A percentile compares a stretch with the other conserved stretches of the same genome.
Conservation (phyloP, 495 filamentous ascomycete species). For the Melanomma pulvis-pyrius region DNA sequence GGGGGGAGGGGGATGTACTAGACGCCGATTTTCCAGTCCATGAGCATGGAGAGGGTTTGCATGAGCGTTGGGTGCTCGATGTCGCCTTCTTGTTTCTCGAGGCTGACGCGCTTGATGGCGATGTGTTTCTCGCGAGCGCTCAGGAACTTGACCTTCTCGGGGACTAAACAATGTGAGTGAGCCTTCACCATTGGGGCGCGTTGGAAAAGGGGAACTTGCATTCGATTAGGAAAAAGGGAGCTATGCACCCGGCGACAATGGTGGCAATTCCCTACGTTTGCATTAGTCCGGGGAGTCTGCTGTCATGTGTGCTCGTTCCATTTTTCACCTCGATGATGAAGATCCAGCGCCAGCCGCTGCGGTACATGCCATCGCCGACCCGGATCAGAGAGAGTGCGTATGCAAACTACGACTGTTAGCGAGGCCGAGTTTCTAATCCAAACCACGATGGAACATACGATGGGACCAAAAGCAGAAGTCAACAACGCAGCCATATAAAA, state of each 20-base stretch:
- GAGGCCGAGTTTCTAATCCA: neutral
- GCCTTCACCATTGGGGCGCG: neutral
- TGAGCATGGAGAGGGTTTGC: slow-evolving; percentile 1
- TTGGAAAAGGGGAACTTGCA: neutral
- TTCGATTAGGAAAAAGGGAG: slow-evolving; percentile 21
- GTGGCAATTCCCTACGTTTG: slow-evolving; percentile 11
- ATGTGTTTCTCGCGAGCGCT: slow-evolving; percentile 18
- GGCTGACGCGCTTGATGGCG: slow-evolving; percentile 10
- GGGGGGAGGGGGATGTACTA: slow-evolving; percentile 1
- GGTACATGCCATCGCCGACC: slow-evolving; percentile 16
- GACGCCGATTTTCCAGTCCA: slow-evolving; percentile 16
- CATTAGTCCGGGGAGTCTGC: no score
- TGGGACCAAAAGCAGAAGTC: slow-evolving; percentile 15
- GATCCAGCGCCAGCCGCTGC: slow-evolving; percentile 10
- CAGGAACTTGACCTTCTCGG: slow-evolving; percentile 18
- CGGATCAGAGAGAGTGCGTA: slow-evolving; percentile 17
- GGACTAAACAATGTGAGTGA: neutral
- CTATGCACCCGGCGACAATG: neutral
- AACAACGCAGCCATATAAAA: slow-evolving; percentile 14
- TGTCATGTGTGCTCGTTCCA: no score
- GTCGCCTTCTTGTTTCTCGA: slow-evolving; percentile 12
- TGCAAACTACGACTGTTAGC: neutral
- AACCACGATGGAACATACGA: neutral
- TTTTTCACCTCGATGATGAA: neutral
- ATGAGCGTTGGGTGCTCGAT: slow-evolving; percentile 10